Percentiles rank a stretch among this genome's conserved stretches.
Evolutionary conservation across 164 flowering plant species (phyloP).

Genomic region (Umbellularia californica): DNA sequence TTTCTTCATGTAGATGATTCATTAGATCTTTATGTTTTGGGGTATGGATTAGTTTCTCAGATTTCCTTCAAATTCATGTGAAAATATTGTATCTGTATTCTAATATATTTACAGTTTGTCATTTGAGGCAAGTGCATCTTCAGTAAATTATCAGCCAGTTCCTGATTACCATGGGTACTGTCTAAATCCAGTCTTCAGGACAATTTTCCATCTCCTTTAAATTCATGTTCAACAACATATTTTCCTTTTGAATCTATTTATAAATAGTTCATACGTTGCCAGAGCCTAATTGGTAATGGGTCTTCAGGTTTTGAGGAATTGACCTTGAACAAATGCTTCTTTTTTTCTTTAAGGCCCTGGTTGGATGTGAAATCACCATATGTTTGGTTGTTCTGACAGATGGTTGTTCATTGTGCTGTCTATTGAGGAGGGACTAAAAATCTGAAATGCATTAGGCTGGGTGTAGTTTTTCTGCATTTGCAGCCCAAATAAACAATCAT

Average conservation of each 20-base stretch:
- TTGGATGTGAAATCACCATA: too few relatives aligned
- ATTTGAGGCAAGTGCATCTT: not conserved
- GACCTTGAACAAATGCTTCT: not conserved
- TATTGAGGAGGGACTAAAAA: too few relatives aligned
- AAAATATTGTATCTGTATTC: not conserved
- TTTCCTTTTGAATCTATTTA: too few relatives aligned
- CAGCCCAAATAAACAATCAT: too few relatives aligned
- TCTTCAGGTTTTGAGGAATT: not conserved
- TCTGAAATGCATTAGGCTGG: too few relatives aligned
- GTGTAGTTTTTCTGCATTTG: too few relatives aligned
- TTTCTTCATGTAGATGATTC: constrained; percentile 43
- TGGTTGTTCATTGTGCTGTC: too few relatives aligned
- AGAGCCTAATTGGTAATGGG: not conserved
- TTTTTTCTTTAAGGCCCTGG: too few relatives aligned
- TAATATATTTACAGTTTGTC: not conserved
- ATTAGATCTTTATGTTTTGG: constrained; percentile 67
- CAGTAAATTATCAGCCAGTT: not conserved
- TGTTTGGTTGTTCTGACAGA: too few relatives aligned
- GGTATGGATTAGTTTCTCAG: constrained; percentile 33
- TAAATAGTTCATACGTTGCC: not conserved
- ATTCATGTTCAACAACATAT: not conserved
- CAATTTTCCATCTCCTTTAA: not conserved
- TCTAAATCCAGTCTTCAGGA: not conserved
- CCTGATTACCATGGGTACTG: not conserved
- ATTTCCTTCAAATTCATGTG: not conserved